Conservation (phyloP, 352 stramenopile species). For the Globisporangium barbulae region DNA sequence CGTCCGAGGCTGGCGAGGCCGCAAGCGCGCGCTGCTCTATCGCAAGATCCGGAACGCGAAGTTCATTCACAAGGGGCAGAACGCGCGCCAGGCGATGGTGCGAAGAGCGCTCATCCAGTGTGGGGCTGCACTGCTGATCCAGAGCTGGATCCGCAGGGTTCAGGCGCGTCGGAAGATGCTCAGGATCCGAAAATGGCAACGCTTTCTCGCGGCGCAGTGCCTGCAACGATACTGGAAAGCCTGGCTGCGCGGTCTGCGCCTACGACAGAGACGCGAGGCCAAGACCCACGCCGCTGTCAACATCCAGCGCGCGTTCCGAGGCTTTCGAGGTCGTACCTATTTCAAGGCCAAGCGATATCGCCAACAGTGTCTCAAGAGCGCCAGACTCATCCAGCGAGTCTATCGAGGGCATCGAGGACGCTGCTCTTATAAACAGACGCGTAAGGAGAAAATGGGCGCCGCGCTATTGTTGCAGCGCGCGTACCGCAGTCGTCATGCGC, state of each 20-base stretch:
- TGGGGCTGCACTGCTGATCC: conserved; percentile 43
- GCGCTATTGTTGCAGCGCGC: conserved; percentile 44
- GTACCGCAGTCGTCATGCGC: conserved; percentile 38
- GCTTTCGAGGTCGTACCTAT: conserved; percentile 26
- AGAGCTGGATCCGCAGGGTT: conserved; percentile 45
- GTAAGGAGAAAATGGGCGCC: conserved; percentile 30
- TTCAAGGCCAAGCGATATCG: conserved; percentile 28
- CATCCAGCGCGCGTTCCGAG: conserved; percentile 50
- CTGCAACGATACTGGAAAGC: conserved; percentile 50
- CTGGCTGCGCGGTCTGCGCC: conserved; percentile 40
- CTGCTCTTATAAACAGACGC: conserved; percentile 19
- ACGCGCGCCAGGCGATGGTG: conserved; percentile 46
- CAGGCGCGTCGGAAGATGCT: conserved; percentile 39
- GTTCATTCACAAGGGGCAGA: conserved; percentile 46
- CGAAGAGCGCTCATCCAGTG: conserved; percentile 40
- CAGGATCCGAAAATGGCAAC: conserved; percentile 39
- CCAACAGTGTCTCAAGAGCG: conserved; percentile 26
- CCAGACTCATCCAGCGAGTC: conserved; percentile 37
- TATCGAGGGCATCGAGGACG: conserved; percentile 39
- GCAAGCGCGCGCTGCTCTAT: conserved; percentile 51
- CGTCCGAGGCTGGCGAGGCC: conserved; percentile 44
- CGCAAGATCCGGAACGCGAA: conserved; percentile 64
- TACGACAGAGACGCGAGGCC: conserved; percentile 29
- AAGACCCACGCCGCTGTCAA: conserved; percentile 31
- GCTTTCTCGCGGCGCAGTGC: conserved; percentile 36